These are phyloP conservation scores for Purshia tridentata DNA, from an alignment of 306 rosid species.

Conservation along the genomic window DNA sequence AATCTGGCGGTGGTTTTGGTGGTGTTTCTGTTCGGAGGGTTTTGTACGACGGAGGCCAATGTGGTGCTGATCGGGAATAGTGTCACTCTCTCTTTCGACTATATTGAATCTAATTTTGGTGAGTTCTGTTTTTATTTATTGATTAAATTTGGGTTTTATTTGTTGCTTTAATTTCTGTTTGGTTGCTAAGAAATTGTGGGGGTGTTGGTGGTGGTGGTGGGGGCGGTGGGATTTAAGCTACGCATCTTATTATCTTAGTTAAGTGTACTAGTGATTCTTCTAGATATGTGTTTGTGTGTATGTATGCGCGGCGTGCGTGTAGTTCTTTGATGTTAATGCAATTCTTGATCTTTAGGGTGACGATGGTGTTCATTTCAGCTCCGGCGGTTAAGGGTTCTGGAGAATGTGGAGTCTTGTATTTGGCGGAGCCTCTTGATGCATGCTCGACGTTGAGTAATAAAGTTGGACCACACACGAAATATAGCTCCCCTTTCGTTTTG, in stretches of 20 bases:
- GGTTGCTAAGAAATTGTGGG: neutral
- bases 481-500: constrained; percentile 65
- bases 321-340: neutral
- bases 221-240: neutral
- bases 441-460: constrained; percentile 68
- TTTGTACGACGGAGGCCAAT: constrained; percentile 54
- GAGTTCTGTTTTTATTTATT: constrained; percentile 26
- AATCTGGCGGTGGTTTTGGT: constrained; percentile 46
- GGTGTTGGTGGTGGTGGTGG: neutral
- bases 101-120: constrained; percentile 95
- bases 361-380: constrained; percentile 55
- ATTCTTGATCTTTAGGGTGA: constrained; percentile 7
- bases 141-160: neutral
- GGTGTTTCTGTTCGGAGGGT: constrained; percentile 35
- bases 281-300: constrained; percentile 9
- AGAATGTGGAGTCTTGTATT: constrained; percentile 65
- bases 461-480: constrained; percentile 40
- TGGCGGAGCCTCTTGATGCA: constrained; percentile 87
- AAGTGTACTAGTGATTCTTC: neutral
- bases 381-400: constrained; percentile 74
- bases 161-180: constrained; percentile 8
- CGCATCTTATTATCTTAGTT: constrained; percentile 9
- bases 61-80: constrained; percentile 81
- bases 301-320: neutral
- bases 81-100: constrained; percentile 79